Evolutionary conservation across 495 filamentous ascomycete genomes (phyloP).

Genomic region (Ramalina intermedia): DNA sequence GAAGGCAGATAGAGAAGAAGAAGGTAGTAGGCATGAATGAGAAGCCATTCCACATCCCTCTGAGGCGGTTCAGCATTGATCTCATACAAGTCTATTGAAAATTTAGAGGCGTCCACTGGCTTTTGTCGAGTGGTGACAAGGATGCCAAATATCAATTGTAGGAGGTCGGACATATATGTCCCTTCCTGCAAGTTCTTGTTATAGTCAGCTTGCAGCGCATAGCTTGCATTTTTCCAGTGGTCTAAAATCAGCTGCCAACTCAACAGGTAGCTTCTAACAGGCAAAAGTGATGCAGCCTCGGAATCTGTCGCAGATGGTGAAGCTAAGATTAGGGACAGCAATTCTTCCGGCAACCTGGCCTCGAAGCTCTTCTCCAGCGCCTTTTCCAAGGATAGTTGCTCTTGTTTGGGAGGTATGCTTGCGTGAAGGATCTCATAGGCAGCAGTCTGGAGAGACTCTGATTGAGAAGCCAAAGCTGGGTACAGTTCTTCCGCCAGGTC

Average conservation of each 20-base stretch:
- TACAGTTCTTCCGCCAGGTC: conserved; percentile 48
- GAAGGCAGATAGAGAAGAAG: conserved; percentile 58
- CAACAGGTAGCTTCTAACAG: conserved; percentile 62
- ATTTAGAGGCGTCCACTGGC: conserved; percentile 50
- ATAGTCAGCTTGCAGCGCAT: conserved; percentile 69
- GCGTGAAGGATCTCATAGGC: conserved; percentile 71
- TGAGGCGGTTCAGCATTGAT: conserved; percentile 37
- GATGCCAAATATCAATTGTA: conserved; percentile 69
- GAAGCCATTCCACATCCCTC: conserved; percentile 61
- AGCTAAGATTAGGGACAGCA: conserved; percentile 50
- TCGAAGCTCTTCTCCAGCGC: conserved; percentile 58
- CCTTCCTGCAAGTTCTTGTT: conserved; percentile 59
- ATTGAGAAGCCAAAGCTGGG: conserved; percentile 60
- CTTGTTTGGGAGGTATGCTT: conserved; percentile 60
- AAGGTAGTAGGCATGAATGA: conserved; percentile 77
- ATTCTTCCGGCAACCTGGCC: conserved; percentile 50
- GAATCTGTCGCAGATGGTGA: conserved; percentile 26
- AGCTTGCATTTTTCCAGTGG: conserved; percentile 64
- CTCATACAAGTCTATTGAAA: conserved; percentile 57
- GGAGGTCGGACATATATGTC: conserved; percentile 48
- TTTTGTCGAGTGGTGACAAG: conserved; percentile 57
- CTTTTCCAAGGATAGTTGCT: conserved; percentile 70
- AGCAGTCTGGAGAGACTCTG: conserved; percentile 56
- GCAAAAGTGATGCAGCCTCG: conserved; percentile 32
- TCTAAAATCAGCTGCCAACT: conserved; percentile 88